phyloP scores from a whole-genome alignment of 192 early-diverging fungal genomes.

The Phlyctochytrium arcticum region DNA sequence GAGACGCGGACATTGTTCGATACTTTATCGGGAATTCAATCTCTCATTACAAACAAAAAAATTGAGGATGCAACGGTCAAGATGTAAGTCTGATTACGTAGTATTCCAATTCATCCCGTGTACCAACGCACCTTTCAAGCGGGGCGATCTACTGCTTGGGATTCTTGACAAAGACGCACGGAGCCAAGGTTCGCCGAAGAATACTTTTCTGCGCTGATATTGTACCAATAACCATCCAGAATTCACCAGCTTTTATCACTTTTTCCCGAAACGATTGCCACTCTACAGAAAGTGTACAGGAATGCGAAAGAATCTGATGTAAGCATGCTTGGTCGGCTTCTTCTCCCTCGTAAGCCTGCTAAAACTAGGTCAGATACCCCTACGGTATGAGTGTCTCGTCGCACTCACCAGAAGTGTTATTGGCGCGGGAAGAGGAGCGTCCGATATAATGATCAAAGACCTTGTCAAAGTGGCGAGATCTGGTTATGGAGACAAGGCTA shows the following conservation, averaged over 20 bases:
- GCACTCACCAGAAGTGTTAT: conserved; percentile 61
- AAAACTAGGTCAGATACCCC: conserved; percentile 21
- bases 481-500: conserved; percentile 68
- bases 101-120: not conserved
- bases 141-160: conserved; percentile 75
- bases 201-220: too few species aligned
- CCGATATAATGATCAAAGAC: conserved; percentile 70
- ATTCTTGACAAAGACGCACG: conserved; percentile 69
- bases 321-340: too few species aligned
- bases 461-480: conserved; percentile 58
- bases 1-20: conserved; percentile 75
- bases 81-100: conserved; percentile 44
- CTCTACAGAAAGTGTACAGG: conserved; percentile 65
- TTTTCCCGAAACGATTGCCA: conserved; percentile 58
- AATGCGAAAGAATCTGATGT: conserved; percentile 57
- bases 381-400: conserved; percentile 67
- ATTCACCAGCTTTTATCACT: conserved; percentile 65
- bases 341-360: not conserved
- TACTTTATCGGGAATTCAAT: conserved; percentile 63
- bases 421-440: conserved; percentile 70
- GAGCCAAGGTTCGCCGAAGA: conserved; percentile 62
- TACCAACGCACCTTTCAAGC: conserved; percentile 34
- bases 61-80: conserved; percentile 58
- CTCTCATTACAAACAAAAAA: conserved; percentile 52
- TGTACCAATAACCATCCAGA: too few species aligned